Percentiles rank a stretch among this genome's conserved stretches.
Conservation (phyloP, 2,329 filamentous ascomycete genomes). For the Drechslera avenae region DNA sequence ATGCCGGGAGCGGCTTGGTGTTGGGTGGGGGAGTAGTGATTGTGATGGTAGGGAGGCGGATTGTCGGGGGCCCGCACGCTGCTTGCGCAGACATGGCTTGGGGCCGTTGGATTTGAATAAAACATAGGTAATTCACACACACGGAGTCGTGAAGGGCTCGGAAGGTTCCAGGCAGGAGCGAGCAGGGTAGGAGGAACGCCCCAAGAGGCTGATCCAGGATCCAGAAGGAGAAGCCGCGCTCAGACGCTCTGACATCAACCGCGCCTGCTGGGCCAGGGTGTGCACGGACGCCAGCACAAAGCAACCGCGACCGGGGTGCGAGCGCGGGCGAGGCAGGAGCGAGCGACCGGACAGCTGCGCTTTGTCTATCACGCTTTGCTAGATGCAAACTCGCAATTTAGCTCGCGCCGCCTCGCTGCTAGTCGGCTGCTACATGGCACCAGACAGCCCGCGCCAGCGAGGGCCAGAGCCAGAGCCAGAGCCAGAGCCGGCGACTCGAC, state of each 20-base stretch:
- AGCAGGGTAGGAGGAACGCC: slow-evolving; percentile 33
- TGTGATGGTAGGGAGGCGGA: slow-evolving; percentile 22
- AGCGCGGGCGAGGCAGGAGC: slow-evolving; percentile 1
- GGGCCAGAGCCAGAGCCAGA: too few species aligned
- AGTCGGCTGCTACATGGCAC: too few species aligned
- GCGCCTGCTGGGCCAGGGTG: slow-evolving; percentile 31
- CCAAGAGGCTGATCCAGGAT: slow-evolving; percentile 49
- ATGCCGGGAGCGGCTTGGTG: slow-evolving; percentile 21
- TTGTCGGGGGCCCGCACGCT: slow-evolving; percentile 35
- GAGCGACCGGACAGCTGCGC: slow-evolving; percentile 9
- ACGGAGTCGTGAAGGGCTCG: slow-evolving; percentile 40
- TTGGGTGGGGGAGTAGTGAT: slow-evolving; percentile 18
- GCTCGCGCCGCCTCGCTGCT: too few species aligned
- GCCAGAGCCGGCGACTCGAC: too few species aligned
- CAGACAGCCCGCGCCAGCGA: too few species aligned
- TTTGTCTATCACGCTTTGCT: too few species aligned
- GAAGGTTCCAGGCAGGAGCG: slow-evolving; percentile 44
- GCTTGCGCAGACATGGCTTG: slow-evolving; percentile 44
- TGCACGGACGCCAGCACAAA: slow-evolving; percentile 29
- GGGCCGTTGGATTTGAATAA: slow-evolving; percentile 48
- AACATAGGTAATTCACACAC: slow-evolving; percentile 47
- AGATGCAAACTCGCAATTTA: too few species aligned
- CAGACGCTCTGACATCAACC: slow-evolving; percentile 49
- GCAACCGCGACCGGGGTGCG: slow-evolving; percentile 26
- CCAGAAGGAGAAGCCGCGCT: slow-evolving; percentile 45